Percentiles rank a stretch among this genome's conserved stretches.
phyloP scores from a whole-genome alignment of 2,329 filamentous ascomycete genomes.

The Cryphonectria japonica region DNA sequence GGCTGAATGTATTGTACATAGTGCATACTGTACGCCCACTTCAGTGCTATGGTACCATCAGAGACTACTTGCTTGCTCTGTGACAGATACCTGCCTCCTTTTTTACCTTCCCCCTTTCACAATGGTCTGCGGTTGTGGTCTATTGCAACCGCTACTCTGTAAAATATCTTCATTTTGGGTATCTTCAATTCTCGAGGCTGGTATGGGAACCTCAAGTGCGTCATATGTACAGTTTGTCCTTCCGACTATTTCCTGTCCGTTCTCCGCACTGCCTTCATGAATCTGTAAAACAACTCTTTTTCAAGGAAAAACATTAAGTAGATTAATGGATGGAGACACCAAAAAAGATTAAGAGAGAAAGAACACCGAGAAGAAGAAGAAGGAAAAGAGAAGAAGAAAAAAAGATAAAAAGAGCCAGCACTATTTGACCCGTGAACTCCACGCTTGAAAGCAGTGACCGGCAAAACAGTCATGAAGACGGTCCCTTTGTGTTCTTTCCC shows the following conservation, averaged over 20 bases:
- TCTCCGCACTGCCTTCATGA: no score
- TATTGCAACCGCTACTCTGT: not conserved
- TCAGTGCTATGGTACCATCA: no score
- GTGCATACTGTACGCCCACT: no score
- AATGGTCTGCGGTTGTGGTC: not conserved
- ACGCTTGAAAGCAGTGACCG: slow-evolving; percentile 15
- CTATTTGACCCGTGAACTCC: slow-evolving; percentile 21
- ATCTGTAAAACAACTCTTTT: not conserved
- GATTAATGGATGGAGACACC: not conserved
- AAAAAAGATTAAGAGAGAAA: not conserved
- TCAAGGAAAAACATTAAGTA: not conserved
- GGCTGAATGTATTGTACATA: no score
- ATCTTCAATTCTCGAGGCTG: not conserved
- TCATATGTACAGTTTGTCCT: not conserved
- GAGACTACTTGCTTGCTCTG: no score
- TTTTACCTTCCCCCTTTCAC: not conserved
- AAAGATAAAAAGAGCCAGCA: not conserved
- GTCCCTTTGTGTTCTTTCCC: not conserved
- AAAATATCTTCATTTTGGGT: not conserved
- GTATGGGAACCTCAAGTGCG: not conserved
- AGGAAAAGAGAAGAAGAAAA: not conserved
- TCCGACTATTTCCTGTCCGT: no score
- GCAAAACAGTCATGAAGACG: not conserved
- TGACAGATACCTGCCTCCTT: no score
- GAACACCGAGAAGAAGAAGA: not conserved